These are phyloP conservation scores for Nymphaea thermarum DNA, from an alignment of 164 flowering plant genomes.

Conservation along the genomic window DNA sequence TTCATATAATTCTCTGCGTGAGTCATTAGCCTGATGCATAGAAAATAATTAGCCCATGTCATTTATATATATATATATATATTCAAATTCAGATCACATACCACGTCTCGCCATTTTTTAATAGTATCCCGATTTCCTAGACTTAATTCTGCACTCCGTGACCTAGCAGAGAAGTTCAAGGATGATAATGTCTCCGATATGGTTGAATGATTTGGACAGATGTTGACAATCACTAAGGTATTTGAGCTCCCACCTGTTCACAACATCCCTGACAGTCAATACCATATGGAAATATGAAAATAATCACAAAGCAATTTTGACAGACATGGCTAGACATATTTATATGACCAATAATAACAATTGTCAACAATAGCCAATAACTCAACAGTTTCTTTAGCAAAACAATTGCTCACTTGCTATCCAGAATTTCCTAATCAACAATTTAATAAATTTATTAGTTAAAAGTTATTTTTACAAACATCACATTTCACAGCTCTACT, in stretches of 20 bases:
- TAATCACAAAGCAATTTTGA: too few species aligned
- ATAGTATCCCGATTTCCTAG: constrained; percentile 93
- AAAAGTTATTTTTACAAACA: too few species aligned
- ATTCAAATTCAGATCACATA: constrained; percentile 14
- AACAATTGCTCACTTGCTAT: too few species aligned
- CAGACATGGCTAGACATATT: too few species aligned
- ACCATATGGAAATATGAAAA: too few species aligned
- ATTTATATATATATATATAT: not conserved
- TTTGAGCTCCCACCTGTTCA: constrained; percentile 81
- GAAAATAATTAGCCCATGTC: too few species aligned
- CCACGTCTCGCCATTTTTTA: constrained; percentile 93
- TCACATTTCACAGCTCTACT: too few species aligned
- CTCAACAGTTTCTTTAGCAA: too few species aligned
- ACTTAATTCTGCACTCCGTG: constrained; percentile 72
- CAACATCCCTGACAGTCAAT: not conserved
- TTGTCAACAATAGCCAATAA: too few species aligned
- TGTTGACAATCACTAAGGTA: constrained; percentile 71
- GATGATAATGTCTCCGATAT: constrained; percentile 74
- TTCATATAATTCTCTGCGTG: constrained; percentile 69
- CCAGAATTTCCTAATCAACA: too few species aligned
- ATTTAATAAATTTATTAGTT: too few species aligned
- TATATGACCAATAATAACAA: too few species aligned
- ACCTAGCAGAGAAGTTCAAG: constrained; percentile 78
- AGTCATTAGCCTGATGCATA: constrained; percentile 70
- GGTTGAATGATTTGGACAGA: constrained; percentile 61